Evolutionary conservation across 768 basidiomycete genomes (phyloP), one percentile per base, ranked within the genome.

Genomic region (Termitomyces sp.): DNA sequence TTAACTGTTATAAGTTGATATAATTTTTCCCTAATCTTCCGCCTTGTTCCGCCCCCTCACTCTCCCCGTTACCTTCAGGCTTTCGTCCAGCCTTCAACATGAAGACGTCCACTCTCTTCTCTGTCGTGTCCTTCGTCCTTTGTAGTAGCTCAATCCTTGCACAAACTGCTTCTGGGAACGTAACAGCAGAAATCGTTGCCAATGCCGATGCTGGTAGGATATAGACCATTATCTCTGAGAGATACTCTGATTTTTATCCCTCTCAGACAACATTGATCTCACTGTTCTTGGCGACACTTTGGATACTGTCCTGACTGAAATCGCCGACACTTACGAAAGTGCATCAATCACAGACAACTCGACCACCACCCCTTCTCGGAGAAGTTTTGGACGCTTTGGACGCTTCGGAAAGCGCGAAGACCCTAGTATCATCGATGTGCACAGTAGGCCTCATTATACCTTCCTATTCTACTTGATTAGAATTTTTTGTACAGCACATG

Each of bases 81-180:
- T 42, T 58, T 60, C 54, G 60, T 66, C 67, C 62, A 58, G 56
- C 62, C 66, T 42, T 22, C 59, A 49, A 62, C 42, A 71, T 71
- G 70, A 72, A 69, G 68, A 67, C 68, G 56, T 67, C 66, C 64
- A 64, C 63, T 66, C 57, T 71, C 63, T 63, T 69, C 48, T 54
- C 57, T 45, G 22, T 33, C 1, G 43, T 32, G 10, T 64, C 67
- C 20, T 49, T 68, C 30, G 57, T 64, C 40, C 64, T 60, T 53
- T 60, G 24, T 33, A 22, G 60, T 8, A 46, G 48, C 30, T 47
- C 59, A 13, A 62, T 64, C n/a, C 2, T 53, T 24, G 68, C 66
- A 9, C 62, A 67, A 28, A 64, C 33, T 18, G 20, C 49, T 9
- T 48, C 61, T 13, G 53, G 58, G 20, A 63, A 64, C 58, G 59